These are phyloP conservation scores for Hemileia vastatrix DNA, from an alignment of 1,284 basidiomycete species.

Conservation along the genomic window DNA sequence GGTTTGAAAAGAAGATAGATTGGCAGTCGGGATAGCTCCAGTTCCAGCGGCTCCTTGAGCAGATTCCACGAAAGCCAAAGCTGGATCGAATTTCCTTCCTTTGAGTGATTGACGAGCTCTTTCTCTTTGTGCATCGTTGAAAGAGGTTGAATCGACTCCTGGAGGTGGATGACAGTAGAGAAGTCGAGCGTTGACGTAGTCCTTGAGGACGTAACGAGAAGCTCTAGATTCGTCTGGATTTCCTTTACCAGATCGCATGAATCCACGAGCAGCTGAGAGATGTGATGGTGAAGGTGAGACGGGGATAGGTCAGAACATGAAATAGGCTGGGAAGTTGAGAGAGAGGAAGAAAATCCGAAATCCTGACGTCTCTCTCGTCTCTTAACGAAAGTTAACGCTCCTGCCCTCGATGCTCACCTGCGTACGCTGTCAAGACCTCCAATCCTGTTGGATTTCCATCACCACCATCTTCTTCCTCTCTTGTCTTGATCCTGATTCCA, in stretches of 20 bases:
- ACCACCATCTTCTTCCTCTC: slow-evolving; percentile 39
- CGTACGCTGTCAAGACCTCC: slow-evolving; percentile 40
- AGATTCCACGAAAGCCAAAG: neutral
- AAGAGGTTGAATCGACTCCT: slow-evolving; percentile 35
- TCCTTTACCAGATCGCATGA: slow-evolving; percentile 41
- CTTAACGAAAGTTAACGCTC: too few species aligned
- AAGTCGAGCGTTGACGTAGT: slow-evolving; percentile 42
- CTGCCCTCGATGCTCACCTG: slow-evolving; percentile 11
- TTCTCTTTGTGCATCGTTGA: slow-evolving; percentile 37
- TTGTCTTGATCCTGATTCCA: slow-evolving; percentile 36
- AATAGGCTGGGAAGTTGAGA: too few species aligned
- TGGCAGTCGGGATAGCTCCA: too few species aligned
- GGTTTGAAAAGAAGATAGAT: neutral
- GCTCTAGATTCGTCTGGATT: slow-evolving; percentile 42
- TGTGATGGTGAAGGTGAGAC: neutral
- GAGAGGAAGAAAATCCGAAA: too few species aligned
- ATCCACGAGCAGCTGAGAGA: slow-evolving; percentile 34
- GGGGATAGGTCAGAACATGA: neutral
- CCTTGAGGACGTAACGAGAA: slow-evolving; percentile 43
- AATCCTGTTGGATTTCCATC: slow-evolving; percentile 37
- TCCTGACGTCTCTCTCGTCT: too few species aligned
- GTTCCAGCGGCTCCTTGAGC: neutral
- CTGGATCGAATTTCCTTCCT: neutral
- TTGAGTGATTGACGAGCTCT: too few species aligned
- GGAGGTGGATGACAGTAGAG: slow-evolving; percentile 40